A percentile compares a stretch with the other conserved stretches of the same genome.
Conservation (phyloP, 495 filamentous ascomycete genomes). For the Neurospora sp. region DNA sequence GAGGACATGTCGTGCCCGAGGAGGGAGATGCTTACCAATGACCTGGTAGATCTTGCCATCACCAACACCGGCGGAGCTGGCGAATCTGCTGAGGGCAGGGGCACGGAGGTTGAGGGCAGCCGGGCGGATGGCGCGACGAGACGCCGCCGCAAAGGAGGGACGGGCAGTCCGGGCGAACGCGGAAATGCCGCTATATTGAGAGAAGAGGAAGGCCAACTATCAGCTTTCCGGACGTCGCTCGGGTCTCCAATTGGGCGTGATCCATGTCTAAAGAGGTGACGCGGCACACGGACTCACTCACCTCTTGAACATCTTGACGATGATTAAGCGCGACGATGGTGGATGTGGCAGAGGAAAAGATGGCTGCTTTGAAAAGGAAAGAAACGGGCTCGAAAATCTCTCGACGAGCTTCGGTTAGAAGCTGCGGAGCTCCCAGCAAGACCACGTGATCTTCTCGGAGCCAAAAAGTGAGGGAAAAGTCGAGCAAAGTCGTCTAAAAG, state of each 20-base stretch:
- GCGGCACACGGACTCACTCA: slow-evolving; percentile 33
- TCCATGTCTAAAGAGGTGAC: slow-evolving; percentile 6
- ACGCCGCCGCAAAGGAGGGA: slow-evolving; percentile 56
- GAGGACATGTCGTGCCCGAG: neutral
- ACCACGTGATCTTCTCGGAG: slow-evolving; percentile 18
- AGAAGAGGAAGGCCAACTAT: slow-evolving; percentile 24
- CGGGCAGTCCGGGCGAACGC: slow-evolving; percentile 68
- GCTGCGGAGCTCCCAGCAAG: slow-evolving; percentile 24
- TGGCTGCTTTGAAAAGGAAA: slow-evolving; percentile 29
- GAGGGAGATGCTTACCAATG: slow-evolving; percentile 22
- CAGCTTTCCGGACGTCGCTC: slow-evolving; percentile 16
- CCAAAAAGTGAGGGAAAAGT: neutral
- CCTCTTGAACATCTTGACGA: slow-evolving; percentile 84
- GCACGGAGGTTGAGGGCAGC: slow-evolving; percentile 52
- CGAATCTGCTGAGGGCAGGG: slow-evolving; percentile 53
- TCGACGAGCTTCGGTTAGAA: slow-evolving; percentile 28
- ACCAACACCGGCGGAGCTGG: slow-evolving; percentile 53
- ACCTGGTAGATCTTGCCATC: slow-evolving; percentile 82
- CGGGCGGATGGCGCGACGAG: slow-evolving; percentile 60
- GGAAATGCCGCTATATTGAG: slow-evolving; percentile 58
- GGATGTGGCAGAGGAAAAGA: slow-evolving; percentile 26
- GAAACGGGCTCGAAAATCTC: slow-evolving; percentile 32
- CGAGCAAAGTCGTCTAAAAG: neutral
- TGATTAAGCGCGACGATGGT: slow-evolving; percentile 39
- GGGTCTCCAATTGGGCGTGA: slow-evolving; percentile 23